Conservation (phyloP, 345 rosid species). For the Litchi chinensis region DNA sequence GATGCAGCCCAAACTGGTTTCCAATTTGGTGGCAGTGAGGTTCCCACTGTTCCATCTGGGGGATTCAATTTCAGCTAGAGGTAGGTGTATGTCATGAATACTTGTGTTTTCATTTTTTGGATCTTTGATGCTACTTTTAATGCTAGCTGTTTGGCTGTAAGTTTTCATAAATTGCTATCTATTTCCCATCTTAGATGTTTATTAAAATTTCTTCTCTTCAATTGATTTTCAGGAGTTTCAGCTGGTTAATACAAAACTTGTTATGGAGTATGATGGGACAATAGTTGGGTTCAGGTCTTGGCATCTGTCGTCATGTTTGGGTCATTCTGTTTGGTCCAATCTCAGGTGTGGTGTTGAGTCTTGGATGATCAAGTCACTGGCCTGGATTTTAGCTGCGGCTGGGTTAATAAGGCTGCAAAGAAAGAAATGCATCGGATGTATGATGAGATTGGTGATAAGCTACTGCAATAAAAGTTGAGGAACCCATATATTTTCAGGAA, state of each 20-base stretch:
- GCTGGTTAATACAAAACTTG: conserved; percentile 23
- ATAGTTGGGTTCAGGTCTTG: conserved; percentile 32
- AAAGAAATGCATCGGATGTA: conserved; percentile 10
- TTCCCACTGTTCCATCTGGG: conserved; percentile 60
- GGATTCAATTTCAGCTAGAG: conserved; percentile 70
- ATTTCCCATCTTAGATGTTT: too few species aligned
- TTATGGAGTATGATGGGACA: conserved; percentile 19
- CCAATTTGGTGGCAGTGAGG: conserved; percentile 50
- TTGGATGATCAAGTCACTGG: conserved; percentile 24
- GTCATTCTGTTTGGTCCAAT: conserved; percentile 36
- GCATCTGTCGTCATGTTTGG: conserved; percentile 27
- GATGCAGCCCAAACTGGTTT: conserved; percentile 50
- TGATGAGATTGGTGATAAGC: conserved; percentile 23
- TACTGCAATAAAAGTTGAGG: conserved; percentile 24
- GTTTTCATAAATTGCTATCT: not conserved
- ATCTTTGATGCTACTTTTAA: not conserved
- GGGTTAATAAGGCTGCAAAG: not conserved
- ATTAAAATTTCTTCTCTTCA: not conserved
- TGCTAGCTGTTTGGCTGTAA: not conserved
- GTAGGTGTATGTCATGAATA: conserved; percentile 16
- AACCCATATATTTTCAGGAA: conserved; percentile 15
- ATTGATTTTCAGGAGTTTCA: conserved; percentile 32
- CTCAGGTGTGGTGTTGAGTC: conserved; percentile 19
- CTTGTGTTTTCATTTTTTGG: not conserved
- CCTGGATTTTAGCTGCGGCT: conserved; percentile 13